These are phyloP conservation scores for Melaleuca alternifolia DNA, from an alignment of 345 rosid genomes.

Conservation along the genomic window DNA sequence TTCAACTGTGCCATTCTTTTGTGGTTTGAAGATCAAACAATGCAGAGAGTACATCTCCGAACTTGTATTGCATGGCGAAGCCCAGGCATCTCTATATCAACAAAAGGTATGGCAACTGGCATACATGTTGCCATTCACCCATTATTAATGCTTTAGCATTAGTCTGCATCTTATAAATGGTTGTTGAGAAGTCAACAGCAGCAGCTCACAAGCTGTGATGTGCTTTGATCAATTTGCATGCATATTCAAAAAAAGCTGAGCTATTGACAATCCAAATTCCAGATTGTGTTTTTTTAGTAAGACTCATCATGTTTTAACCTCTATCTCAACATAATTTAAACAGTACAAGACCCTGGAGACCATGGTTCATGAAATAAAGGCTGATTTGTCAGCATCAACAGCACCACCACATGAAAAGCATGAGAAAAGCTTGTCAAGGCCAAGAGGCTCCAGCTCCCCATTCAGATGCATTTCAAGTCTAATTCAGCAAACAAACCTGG, in stretches of 20 bases:
- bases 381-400: slow-evolving; percentile 35
- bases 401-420: slow-evolving; percentile 27
- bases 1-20: not conserved
- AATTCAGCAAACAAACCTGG: slow-evolving; percentile 77
- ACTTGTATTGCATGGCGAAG: slow-evolving; percentile 79
- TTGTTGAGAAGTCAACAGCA: not conserved
- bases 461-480: slow-evolving; percentile 83
- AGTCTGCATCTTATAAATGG: not conserved
- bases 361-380: slow-evolving; percentile 55
- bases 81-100: slow-evolving; percentile 77
- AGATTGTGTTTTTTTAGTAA: not conserved
- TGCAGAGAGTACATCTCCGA: slow-evolving; percentile 73
- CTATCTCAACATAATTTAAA: slow-evolving; percentile 1
- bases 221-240: not conserved
- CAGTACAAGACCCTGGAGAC: slow-evolving; percentile 78
- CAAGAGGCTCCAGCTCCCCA: slow-evolving; percentile 90
- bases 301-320: not conserved
- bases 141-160: not conserved
- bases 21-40: slow-evolving; percentile 47
- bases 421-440: slow-evolving; percentile 43
- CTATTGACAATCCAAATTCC: not conserved
- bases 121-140: not conserved
- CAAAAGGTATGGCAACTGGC: slow-evolving; percentile 47
- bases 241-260: not conserved
- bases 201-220: not conserved